Evolutionary conservation across 495 filamentous ascomycete species (phyloP).

Genomic region (Neurospora africana): DNA sequence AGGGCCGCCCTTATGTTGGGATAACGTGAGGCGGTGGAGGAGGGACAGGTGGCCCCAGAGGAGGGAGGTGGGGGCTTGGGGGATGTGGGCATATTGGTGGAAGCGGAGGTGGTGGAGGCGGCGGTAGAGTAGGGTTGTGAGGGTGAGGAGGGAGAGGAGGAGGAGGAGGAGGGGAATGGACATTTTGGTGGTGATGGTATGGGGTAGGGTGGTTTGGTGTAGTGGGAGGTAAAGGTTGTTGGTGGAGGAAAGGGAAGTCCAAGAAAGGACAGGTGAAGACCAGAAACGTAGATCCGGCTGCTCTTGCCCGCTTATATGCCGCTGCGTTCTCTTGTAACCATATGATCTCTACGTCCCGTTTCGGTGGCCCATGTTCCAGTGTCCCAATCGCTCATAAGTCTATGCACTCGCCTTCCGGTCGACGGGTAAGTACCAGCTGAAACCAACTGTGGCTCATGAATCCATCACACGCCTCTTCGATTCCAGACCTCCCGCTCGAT

Average conservation of each 20-base stretch:
- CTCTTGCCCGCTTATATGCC: background rate
- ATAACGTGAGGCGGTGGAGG: slow-evolving; percentile 11
- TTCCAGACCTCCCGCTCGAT: background rate
- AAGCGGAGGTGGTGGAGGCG: slow-evolving; percentile 13
- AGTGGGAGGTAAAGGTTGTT: background rate
- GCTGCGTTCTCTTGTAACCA: background rate
- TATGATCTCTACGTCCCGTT: background rate
- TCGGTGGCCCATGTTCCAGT: background rate
- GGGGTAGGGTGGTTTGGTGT: background rate
- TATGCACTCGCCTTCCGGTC: background rate
- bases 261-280: background rate
- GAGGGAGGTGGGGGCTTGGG: slow-evolving; percentile 18
- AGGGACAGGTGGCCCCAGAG: slow-evolving; percentile 24
- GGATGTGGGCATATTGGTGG: slow-evolving; percentile 21
- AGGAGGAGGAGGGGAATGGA: background rate
- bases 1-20: background rate
- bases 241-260: background rate
- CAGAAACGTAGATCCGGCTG: background rate
- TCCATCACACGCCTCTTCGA: background rate
- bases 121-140: slow-evolving; percentile 7
- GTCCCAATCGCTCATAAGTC: background rate
- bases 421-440: background rate
- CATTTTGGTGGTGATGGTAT: slow-evolving; percentile 4
- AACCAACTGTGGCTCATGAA: background rate
- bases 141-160: slow-evolving; percentile 1